Evolutionary conservation across 305 asterid species (phyloP).

Genomic region (Fraxinus xanthoxyloides): DNA sequence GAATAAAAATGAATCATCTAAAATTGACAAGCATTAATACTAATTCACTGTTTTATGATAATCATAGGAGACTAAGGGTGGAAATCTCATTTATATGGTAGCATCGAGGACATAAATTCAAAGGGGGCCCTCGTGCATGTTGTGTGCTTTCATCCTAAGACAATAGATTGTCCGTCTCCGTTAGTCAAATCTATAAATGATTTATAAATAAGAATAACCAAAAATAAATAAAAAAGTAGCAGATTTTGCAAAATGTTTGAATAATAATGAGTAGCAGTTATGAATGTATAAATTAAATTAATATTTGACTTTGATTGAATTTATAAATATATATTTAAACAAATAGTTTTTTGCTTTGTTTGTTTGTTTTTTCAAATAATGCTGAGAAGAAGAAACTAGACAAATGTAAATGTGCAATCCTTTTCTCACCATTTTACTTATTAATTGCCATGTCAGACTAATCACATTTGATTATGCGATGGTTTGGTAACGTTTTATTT

Average conservation of each 20-base stretch:
- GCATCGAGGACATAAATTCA: slow-evolving; percentile 28
- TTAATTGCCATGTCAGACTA: too few species aligned
- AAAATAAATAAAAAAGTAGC: too few species aligned
- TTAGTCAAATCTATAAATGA: too few species aligned
- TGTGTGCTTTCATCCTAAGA: slow-evolving; percentile 21
- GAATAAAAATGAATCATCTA: background rate
- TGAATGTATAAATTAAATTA: too few species aligned
- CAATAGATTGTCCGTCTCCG: slow-evolving; percentile 16
- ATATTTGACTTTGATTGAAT: too few species aligned
- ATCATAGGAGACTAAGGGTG: background rate
- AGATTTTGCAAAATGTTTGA: too few species aligned
- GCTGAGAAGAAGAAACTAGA: background rate
- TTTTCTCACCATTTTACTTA: background rate
- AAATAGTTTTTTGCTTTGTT: background rate
- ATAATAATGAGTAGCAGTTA: too few species aligned
- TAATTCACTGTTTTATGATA: background rate
- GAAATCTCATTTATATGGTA: background rate
- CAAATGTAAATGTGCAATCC: background rate
- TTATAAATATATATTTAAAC: too few species aligned
- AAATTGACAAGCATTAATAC: slow-evolving; percentile 23
- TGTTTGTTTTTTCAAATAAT: too few species aligned
- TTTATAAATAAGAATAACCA: too few species aligned
- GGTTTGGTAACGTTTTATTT: too few species aligned
- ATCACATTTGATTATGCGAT: too few species aligned
- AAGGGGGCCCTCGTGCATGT: slow-evolving; percentile 25